phyloP scores from a whole-genome alignment of 2,329 filamentous ascomycete genomes.

The Pestalotiopsis sp. region DNA sequence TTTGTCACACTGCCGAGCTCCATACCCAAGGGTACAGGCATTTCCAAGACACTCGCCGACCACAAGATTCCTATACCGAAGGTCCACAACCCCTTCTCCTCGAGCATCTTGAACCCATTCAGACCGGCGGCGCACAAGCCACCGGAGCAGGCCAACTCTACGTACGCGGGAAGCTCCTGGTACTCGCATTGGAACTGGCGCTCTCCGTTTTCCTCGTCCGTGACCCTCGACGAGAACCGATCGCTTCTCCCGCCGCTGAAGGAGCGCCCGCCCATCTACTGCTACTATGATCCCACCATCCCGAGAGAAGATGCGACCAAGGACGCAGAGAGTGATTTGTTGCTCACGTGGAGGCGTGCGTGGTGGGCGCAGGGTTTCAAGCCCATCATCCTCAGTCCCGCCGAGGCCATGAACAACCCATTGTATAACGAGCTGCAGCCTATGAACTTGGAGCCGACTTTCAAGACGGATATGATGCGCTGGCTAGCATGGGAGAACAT shows the following conservation, averaged over 20 bases:
- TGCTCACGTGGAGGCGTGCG: conserved; percentile 86
- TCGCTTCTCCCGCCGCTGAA: conserved; percentile 79
- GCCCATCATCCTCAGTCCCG: conserved; percentile 77
- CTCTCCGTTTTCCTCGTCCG: conserved; percentile 82
- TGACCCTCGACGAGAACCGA: conserved; percentile 80
- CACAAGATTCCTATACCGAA: conserved; percentile 54
- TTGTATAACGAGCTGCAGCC: conserved; percentile 72
- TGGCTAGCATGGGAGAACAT: conserved; percentile 95
- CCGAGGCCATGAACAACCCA: conserved; percentile 83
- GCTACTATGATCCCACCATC: conserved; percentile 78
- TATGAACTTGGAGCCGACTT: conserved; percentile 58
- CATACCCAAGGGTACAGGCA: conserved; percentile 50
- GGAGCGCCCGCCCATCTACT: conserved; percentile 78
- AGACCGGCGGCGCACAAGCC: conserved; percentile 71
- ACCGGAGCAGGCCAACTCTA: conserved; percentile 76
- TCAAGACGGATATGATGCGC: conserved; percentile 74
- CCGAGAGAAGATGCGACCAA: conserved; percentile 65
- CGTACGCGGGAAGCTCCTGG: conserved; percentile 80
- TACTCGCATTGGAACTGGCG: conserved; percentile 89
- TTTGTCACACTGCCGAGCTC: conserved; percentile 54
- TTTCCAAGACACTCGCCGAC: conserved; percentile 51
- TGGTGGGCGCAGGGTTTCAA: conserved; percentile 96
- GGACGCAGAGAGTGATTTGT: conserved; percentile 75
- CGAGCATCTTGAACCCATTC: conserved; percentile 67
- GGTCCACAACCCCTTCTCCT: conserved; percentile 49